phyloP scores from a whole-genome alignment of 2,329 filamentous ascomycete species.

The Paecilomyces sp. region DNA sequence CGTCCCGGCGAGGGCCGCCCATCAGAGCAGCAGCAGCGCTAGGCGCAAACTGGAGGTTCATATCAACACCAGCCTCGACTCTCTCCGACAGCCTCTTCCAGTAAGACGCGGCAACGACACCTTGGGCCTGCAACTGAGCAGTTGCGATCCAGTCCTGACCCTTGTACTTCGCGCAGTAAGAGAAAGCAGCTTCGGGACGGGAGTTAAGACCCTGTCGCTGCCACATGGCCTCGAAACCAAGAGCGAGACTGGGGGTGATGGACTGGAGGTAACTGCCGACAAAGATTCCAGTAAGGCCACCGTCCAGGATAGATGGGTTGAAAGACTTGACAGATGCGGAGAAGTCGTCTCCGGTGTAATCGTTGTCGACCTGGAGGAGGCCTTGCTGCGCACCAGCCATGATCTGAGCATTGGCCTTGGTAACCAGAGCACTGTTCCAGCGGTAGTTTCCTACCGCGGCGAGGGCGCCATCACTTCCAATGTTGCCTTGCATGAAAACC shows the following conservation, averaged over 20 bases:
- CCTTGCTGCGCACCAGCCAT: constrained; percentile 69
- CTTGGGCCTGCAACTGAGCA: constrained; percentile 81
- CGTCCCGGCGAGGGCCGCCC: constrained; percentile 76
- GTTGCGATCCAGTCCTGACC: constrained; percentile 86
- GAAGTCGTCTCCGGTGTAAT: constrained; percentile 91
- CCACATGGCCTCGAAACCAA: constrained; percentile 91
- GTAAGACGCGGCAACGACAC: constrained; percentile 83
- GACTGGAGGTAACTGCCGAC: constrained; percentile 95
- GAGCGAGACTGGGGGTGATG: constrained; percentile 74
- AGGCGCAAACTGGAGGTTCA: constrained; percentile 76
- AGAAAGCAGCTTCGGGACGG: constrained; percentile 83
- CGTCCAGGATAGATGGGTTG: constrained; percentile 91
- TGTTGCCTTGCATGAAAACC: constrained; percentile 91
- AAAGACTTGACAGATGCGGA: constrained; percentile 86
- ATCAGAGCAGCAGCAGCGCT: constrained; percentile 61
- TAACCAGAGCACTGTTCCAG: constrained; percentile 71
- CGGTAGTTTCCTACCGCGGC: constrained; percentile 89
- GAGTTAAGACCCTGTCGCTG: constrained; percentile 77
- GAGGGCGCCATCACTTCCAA: constrained; percentile 87
- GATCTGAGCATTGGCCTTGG: constrained; percentile 83
- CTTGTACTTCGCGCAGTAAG: constrained; percentile 90
- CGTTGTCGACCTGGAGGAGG: constrained; percentile 89
- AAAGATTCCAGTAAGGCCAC: constrained; percentile 87
- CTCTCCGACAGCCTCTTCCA: constrained; percentile 90
- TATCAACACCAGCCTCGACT: constrained; percentile 91